Conservation (phyloP, 371 early-diverging fungal species). For the Mucor sp. region DNA sequence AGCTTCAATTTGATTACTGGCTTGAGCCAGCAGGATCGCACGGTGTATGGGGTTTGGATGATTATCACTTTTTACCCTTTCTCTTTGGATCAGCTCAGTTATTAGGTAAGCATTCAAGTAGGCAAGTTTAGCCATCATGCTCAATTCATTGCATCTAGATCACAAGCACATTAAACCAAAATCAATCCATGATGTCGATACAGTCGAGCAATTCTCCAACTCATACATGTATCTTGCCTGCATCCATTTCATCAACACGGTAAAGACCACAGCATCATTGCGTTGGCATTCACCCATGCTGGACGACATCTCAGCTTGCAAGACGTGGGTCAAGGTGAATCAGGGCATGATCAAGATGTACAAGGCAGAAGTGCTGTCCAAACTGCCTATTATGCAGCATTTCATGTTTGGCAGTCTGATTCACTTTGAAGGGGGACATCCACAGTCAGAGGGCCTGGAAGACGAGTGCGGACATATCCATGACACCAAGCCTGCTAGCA, state of each 20-base stretch:
- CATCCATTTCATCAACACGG: slow-evolving; percentile 85
- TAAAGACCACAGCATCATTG: slow-evolving; percentile 63
- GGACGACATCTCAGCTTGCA: slow-evolving; percentile 93
- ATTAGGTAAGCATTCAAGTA: slow-evolving; percentile 46
- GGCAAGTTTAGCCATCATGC: neutral
- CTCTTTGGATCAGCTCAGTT: slow-evolving; percentile 94
- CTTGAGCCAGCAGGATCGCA: slow-evolving; percentile 99
- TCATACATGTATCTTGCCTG: slow-evolving; percentile 95
- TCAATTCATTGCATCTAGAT: slow-evolving; percentile 28
- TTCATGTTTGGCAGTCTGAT: slow-evolving; percentile 90
- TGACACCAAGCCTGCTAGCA: neutral
- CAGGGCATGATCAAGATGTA: slow-evolving; percentile 98
- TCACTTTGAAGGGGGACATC: slow-evolving; percentile 57
- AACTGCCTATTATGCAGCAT: slow-evolving; percentile 99
- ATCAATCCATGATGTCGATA: slow-evolving; percentile 82
- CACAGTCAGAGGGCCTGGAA: slow-evolving; percentile 44
- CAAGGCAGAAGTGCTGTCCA: slow-evolving; percentile 93
- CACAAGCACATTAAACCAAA: slow-evolving; percentile 86
- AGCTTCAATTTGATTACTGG: slow-evolving; percentile 91
- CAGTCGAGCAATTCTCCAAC: slow-evolving; percentile 79
- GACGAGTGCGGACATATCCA: slow-evolving; percentile 53
- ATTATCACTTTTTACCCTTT: slow-evolving; percentile 98
- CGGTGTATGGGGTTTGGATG: slow-evolving; percentile 99
- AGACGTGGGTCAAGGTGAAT: slow-evolving; percentile 93
- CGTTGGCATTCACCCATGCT: slow-evolving; percentile 96